Conservation (phyloP, 768 basidiomycete genomes). For the Paxillus rubicundulus region DNA sequence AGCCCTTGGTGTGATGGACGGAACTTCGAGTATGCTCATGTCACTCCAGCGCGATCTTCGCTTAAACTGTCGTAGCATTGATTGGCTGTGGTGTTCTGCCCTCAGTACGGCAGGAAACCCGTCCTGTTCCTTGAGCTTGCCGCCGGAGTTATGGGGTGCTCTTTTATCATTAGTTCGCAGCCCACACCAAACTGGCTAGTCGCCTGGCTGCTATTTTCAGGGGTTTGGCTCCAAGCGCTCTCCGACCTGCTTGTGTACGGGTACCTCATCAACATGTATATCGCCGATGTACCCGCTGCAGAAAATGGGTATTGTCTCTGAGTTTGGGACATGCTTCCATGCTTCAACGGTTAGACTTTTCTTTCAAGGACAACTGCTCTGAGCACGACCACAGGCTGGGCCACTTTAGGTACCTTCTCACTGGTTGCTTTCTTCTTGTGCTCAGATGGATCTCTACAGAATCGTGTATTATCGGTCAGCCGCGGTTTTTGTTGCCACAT, state of each 20-base stretch:
- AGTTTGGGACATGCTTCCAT: background rate
- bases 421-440: background rate
- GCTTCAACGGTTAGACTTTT: slow-evolving; percentile 4
- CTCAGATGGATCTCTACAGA: slow-evolving; percentile 14
- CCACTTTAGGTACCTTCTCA: slow-evolving; percentile 20
- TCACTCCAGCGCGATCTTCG: background rate
- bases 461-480: slow-evolving; percentile 15
- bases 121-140: slow-evolving; percentile 13
- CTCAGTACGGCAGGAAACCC: slow-evolving; percentile 27
- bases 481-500: slow-evolving; percentile 8
- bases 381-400: slow-evolving; percentile 30
- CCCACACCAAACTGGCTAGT: slow-evolving; percentile 11
- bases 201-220: slow-evolving; percentile 17
- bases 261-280: slow-evolving; percentile 27
- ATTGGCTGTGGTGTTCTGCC: slow-evolving; percentile 19
- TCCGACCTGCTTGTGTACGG: slow-evolving; percentile 1
- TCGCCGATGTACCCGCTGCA: slow-evolving; percentile 25
- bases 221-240: slow-evolving; percentile 16
- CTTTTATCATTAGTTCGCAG: slow-evolving; percentile 18
- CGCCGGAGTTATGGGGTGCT: slow-evolving; percentile 7
- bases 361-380: slow-evolving; percentile 23
- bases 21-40: slow-evolving; percentile 20
- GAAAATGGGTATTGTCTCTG: slow-evolving; percentile 21
- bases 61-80: slow-evolving; percentile 19
- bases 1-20: slow-evolving; percentile 10